Conservation (phyloP, 306 rosid species). For the Prosopis cineraria region DNA sequence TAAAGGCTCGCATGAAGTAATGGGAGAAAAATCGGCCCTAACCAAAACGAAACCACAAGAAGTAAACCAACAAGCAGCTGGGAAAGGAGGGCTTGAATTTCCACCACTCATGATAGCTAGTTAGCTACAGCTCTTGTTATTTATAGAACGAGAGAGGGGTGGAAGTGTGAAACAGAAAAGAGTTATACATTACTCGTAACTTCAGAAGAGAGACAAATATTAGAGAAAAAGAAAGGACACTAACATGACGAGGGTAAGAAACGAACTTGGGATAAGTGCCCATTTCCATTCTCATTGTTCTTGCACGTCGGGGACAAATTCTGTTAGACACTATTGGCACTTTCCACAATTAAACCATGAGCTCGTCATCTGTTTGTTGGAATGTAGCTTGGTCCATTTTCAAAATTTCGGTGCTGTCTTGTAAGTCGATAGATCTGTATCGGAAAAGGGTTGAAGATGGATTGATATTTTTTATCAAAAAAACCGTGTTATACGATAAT, state of each 20-base stretch:
- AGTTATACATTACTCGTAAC: neutral
- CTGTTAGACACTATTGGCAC: neutral
- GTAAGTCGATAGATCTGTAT: neutral
- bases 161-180: constrained; percentile 16
- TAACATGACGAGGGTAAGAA: neutral
- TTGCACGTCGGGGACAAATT: neutral
- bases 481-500: neutral
- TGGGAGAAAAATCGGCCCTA: neutral
- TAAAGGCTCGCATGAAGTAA: neutral
- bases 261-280: neutral
- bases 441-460: neutral
- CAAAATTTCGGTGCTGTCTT: neutral
- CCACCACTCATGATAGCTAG: neutral
- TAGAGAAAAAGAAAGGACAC: neutral
- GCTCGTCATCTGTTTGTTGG: neutral
- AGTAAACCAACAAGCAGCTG: neutral
- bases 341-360: neutral
- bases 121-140: constrained; percentile 23
- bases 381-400: neutral
- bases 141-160: no score
- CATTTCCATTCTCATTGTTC: neutral
- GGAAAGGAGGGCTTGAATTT: constrained; percentile 1
- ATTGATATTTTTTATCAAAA: neutral
- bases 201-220: neutral
- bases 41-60: neutral